phyloP scores from a whole-genome alignment of 768 basidiomycete species.

The Termitomyces sp. region DNA sequence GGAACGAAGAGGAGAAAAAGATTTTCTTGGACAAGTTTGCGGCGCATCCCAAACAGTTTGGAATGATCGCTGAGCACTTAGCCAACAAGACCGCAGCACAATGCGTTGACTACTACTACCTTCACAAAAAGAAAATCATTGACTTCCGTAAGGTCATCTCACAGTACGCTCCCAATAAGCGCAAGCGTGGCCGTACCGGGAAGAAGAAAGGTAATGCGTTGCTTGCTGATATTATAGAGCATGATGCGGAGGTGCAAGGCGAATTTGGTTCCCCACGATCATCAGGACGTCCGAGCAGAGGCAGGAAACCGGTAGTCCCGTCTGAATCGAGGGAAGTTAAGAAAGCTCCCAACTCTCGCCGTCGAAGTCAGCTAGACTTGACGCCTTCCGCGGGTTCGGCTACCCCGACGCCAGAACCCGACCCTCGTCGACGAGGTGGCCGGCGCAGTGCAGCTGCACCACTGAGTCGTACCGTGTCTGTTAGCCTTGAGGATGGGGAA shows the following conservation, averaged over 20 bases:
- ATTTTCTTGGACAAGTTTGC: slow-evolving; percentile 80
- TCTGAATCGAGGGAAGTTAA: slow-evolving; percentile 22
- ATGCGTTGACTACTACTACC: slow-evolving; percentile 91
- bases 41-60: slow-evolving; percentile 89
- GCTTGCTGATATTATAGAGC: slow-evolving; percentile 73
- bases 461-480: slow-evolving; percentile 15
- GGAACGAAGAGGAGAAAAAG: slow-evolving; percentile 81
- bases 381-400: slow-evolving; percentile 33
- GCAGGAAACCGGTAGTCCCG: slow-evolving; percentile 29
- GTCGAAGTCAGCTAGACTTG: slow-evolving; percentile 40
- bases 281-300: slow-evolving; percentile 32
- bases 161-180: slow-evolving; percentile 59
- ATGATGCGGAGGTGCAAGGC: slow-evolving; percentile 53
- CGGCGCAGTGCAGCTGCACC: slow-evolving; percentile 15
- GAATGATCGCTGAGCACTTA: slow-evolving; percentile 76
- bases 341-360: slow-evolving; percentile 27
- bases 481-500: slow-evolving; percentile 16
- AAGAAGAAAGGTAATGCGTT: slow-evolving; percentile 82
- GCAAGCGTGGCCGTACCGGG: slow-evolving; percentile 52
- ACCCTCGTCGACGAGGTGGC: slow-evolving; percentile 22
- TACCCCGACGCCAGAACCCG: slow-evolving; percentile 69
- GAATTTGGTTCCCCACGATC: slow-evolving; percentile 28
- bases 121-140: slow-evolving; percentile 85
- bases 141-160: slow-evolving; percentile 78
- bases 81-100: slow-evolving; percentile 82